These are phyloP conservation scores for Cytospora mali DNA, from an alignment of 2,329 filamentous ascomycete genomes.

Conservation along the genomic window DNA sequence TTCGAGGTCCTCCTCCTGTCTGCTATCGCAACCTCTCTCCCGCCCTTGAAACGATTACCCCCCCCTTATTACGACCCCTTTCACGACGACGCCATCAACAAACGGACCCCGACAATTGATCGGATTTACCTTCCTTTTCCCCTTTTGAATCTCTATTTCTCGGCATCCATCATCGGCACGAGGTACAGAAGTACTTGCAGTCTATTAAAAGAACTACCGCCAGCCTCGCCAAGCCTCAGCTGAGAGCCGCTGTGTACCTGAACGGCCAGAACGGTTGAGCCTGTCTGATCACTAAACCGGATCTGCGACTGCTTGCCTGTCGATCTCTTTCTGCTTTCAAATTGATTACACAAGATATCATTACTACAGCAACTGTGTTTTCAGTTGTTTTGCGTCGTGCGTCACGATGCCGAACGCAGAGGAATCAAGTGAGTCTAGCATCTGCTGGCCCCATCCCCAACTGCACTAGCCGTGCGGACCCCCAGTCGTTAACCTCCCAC, in stretches of 20 bases:
- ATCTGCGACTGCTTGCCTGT: conserved; percentile 21
- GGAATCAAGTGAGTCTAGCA: conserved; percentile 14
- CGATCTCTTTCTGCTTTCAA: conserved; percentile 21
- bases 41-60: conserved; percentile 17
- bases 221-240: conserved; percentile 27
- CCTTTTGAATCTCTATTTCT: conserved; percentile 1
- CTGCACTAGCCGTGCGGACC: neutral
- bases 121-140: neutral
- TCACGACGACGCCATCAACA: conserved; percentile 12
- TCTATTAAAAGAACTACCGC: conserved; percentile 25
- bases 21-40: neutral
- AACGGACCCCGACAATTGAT: neutral
- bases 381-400: conserved; percentile 9
- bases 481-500: conserved; percentile 12
- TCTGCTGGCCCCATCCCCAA: neutral
- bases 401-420: conserved; percentile 24
- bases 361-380: neutral
- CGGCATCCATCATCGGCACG: neutral
- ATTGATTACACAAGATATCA: conserved; percentile 2
- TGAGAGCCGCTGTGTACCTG: conserved; percentile 15
- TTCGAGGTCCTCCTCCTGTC: neutral
- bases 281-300: conserved; percentile 26
- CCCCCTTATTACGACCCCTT: conserved; percentile 12
- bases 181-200: conserved; percentile 5
- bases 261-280: conserved; percentile 7